These are phyloP conservation scores for Phytophthora tentaculata DNA, from an alignment of 352 stramenopile species.

Conservation along the genomic window DNA sequence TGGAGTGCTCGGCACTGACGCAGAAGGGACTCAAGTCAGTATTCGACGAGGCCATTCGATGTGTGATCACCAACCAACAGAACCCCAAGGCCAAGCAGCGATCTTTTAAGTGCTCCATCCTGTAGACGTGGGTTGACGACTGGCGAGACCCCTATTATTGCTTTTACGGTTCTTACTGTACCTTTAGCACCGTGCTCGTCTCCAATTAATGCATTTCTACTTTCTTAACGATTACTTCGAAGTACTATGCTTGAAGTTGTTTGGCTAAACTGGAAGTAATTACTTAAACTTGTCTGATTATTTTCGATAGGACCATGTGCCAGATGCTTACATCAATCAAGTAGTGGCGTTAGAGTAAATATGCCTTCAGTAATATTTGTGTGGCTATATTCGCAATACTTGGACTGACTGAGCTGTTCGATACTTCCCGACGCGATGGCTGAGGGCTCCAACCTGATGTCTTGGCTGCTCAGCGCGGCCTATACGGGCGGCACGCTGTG, in stretches of 20 bases:
- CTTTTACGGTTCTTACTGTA: slow-evolving; percentile 21
- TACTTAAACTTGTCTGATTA: not conserved
- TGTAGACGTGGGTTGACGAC: slow-evolving; percentile 41
- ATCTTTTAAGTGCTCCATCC: slow-evolving; percentile 70
- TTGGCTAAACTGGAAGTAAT: slow-evolving; percentile 9
- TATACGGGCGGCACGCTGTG: slow-evolving; percentile 71
- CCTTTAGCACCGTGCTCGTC: slow-evolving; percentile 14
- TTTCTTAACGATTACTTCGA: not conserved
- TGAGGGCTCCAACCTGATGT: slow-evolving; percentile 48
- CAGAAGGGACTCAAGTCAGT: slow-evolving; percentile 95
- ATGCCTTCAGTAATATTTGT: not conserved
- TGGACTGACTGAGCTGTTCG: not conserved
- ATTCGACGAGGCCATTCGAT: slow-evolving; percentile 94
- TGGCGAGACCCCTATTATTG: slow-evolving; percentile 14
- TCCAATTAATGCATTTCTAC: not conserved
- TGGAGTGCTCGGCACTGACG: slow-evolving; percentile 94
- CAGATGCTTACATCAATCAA: slow-evolving; percentile 20
- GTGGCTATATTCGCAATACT: slow-evolving; percentile 12
- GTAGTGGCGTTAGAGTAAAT: slow-evolving; percentile 7
- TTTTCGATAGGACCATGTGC: too few species aligned
- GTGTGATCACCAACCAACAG: slow-evolving; percentile 84
- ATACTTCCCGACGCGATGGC: slow-evolving; percentile 35
- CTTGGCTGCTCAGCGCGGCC: slow-evolving; percentile 68
- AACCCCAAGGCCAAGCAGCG: slow-evolving; percentile 59
- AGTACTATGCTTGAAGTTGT: slow-evolving; percentile 15